Evolutionary conservation across 305 asterid species (phyloP).

Genomic region (Fraxinus velutina): DNA sequence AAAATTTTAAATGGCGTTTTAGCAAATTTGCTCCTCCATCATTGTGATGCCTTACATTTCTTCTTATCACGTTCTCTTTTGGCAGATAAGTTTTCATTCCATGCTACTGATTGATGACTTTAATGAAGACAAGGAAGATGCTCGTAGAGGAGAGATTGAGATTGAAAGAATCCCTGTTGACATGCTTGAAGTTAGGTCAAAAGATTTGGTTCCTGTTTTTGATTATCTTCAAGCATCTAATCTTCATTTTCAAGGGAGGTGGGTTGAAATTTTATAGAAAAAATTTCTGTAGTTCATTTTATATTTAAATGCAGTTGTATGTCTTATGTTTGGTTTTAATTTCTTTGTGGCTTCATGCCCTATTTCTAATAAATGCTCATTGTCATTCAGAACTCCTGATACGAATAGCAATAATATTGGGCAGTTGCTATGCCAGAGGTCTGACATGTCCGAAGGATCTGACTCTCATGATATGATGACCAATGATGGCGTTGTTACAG

Average conservation of each 20-base stretch:
- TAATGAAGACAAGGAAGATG: slow-evolving; percentile 31
- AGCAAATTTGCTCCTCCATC: slow-evolving; percentile 1
- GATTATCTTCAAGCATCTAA: slow-evolving; percentile 51
- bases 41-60: slow-evolving; percentile 11
- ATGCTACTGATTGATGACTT: slow-evolving; percentile 37
- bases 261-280: neutral
- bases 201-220: slow-evolving; percentile 70
- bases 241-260: slow-evolving; percentile 36
- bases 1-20: neutral
- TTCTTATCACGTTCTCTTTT: slow-evolving; percentile 20
- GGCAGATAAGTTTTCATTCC: slow-evolving; percentile 65
- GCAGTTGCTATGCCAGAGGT: slow-evolving; percentile 2
- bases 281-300: neutral
- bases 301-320: neutral
- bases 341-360: neutral
- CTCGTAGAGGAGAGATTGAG: slow-evolving; percentile 67
- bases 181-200: slow-evolving; percentile 69
- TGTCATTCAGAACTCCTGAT: neutral
- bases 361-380: neutral
- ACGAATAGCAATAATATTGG: neutral
- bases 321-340: neutral
- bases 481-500: slow-evolving; percentile 5
- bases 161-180: slow-evolving; percentile 63
- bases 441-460: neutral
- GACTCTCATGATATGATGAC: slow-evolving; percentile 1